Evolutionary conservation across 805 yeast genomes (phyloP).

Genomic region (Hanseniaspora vineae): DNA sequence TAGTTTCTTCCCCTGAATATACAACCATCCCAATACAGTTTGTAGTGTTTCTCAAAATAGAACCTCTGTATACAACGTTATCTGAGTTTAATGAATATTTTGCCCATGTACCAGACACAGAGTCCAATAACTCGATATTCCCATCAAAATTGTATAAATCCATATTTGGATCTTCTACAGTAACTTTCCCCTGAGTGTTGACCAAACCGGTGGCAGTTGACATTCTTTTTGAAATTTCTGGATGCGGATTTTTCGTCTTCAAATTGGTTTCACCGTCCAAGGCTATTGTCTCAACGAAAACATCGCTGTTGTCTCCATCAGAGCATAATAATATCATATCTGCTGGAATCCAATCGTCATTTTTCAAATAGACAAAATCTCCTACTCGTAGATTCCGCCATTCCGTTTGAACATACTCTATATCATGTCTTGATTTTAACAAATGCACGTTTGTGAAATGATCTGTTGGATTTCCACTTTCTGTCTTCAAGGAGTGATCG

Average conservation of each 20-base stretch:
- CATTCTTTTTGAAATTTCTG: conserved; percentile 42
- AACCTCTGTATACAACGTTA: conserved; percentile 83
- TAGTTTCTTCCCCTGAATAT: conserved; percentile 92
- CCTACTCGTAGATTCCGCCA: conserved; percentile 90
- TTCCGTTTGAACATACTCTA: conserved; percentile 14
- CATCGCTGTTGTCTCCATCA: conserved; percentile 45
- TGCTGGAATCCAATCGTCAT: conserved; percentile 92
- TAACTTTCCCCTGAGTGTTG: conserved; percentile 37
- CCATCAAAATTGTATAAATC: conserved; percentile 93
- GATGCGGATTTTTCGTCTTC: conserved; percentile 59
- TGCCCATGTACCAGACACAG: conserved; percentile 24
- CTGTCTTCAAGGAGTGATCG: background rate
- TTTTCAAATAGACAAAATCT: conserved; percentile 56
- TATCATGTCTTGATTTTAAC: conserved; percentile 11
- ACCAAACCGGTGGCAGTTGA: conserved; percentile 38
- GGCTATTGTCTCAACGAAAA: conserved; percentile 90
- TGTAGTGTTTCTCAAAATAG: conserved; percentile 74
- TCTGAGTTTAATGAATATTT: conserved; percentile 60
- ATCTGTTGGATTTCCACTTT: conserved; percentile 18
- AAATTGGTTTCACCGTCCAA: conserved; percentile 94
- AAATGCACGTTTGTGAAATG: conserved; percentile 10
- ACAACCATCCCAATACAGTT: conserved; percentile 66
- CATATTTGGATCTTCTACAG: conserved; percentile 81
- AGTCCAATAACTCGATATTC: conserved; percentile 30
- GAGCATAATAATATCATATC: conserved; percentile 67